Evolutionary conservation across 192 early-diverging fungal genomes (phyloP).

Genomic region (Coemansia nantahalensis): DNA sequence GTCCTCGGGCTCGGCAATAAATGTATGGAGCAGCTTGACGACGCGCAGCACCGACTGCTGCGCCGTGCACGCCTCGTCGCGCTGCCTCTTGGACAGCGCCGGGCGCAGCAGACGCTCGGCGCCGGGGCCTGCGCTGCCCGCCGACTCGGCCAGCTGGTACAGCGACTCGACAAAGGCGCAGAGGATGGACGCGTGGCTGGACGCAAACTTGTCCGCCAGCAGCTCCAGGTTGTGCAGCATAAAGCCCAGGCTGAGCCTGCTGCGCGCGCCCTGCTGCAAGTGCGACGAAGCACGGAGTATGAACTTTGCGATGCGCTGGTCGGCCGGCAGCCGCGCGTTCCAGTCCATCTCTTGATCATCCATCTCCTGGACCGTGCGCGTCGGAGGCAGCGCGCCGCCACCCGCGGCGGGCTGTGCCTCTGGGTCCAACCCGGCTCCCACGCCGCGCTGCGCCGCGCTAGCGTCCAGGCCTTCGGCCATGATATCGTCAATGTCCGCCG

Average conservation of each 20-base stretch:
- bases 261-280: slow-evolving; percentile 47
- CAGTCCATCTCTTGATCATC: slow-evolving; percentile 41
- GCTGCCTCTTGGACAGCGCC: slow-evolving; percentile 36
- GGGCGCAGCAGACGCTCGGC: slow-evolving; percentile 16
- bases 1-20: slow-evolving; percentile 37
- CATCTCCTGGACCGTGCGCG: slow-evolving; percentile 8
- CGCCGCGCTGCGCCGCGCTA: neutral
- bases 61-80: slow-evolving; percentile 18
- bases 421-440: neutral
- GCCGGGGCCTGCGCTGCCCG: neutral
- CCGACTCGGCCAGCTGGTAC: slow-evolving; percentile 30
- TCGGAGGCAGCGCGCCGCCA: neutral
- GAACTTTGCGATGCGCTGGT: slow-evolving; percentile 54
- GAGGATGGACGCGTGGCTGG: slow-evolving; percentile 33
- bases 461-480: too few relatives aligned
- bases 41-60: slow-evolving; percentile 30
- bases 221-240: slow-evolving; percentile 49
- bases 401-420: neutral
- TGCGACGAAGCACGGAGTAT: slow-evolving; percentile 48
- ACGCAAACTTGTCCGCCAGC: slow-evolving; percentile 32
- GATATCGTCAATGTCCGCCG: slow-evolving; percentile 43
- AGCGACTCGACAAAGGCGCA: slow-evolving; percentile 51
- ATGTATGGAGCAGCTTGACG: slow-evolving; percentile 37
- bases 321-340: slow-evolving; percentile 36
- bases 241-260: slow-evolving; percentile 43